Base-by-base conservation (phyloP, 2,329 filamentous ascomycete species). In the Eutypa lata region DNA sequence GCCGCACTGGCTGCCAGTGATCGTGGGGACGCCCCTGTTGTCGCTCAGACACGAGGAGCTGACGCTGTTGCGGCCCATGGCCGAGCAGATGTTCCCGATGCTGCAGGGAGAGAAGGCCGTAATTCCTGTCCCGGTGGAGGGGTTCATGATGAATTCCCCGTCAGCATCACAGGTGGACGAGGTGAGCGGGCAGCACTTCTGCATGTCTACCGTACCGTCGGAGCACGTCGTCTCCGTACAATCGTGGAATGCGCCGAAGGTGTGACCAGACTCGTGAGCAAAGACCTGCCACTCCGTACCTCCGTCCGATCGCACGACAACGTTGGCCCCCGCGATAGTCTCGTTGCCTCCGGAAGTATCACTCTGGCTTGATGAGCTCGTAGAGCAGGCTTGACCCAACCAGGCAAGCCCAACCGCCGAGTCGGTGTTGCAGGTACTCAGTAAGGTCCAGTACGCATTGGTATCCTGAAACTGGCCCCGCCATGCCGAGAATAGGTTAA, bases 211-310 rank as follows among this genome's bases (percentile, higher is more conserved):
- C 37, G 83, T 82, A 19, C 82, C 78, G 54, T 90, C 79, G 7
- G 65, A 63, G 67, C 93, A 97, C 2, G 87, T 81, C n/a, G 71
- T 57, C 0, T 76, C 67, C 2, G 84, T 88, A 71, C 94, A 99
- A 71, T 99, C 94, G 71, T 99, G 94, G 10, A 97, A 91, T 5
- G 93, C 94, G 45, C 93, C 93, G 69, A 96, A 97, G 0, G 91
- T 97, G 70, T 97, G 93, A 1, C 92, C 93, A 3, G 87, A 87
- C 71, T 97, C 93, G 68, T 97, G 93, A 28, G 93, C 93, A 71
- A 97, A 90, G 53, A 97, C 89, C 69, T 97, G 91, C 93, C 93
- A 97, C 68, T 96, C 92, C 3, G 84, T 88, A 21, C 82, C 79
- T 21, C 82, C 79, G 0, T 45, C 42, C 16, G 91, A 96, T 58